Percentiles rank a stretch among this genome's conserved stretches.
These are phyloP conservation scores for Ophiosphaerella korrae DNA, from an alignment of 2,329 filamentous ascomycete species.

Conservation along the genomic window DNA sequence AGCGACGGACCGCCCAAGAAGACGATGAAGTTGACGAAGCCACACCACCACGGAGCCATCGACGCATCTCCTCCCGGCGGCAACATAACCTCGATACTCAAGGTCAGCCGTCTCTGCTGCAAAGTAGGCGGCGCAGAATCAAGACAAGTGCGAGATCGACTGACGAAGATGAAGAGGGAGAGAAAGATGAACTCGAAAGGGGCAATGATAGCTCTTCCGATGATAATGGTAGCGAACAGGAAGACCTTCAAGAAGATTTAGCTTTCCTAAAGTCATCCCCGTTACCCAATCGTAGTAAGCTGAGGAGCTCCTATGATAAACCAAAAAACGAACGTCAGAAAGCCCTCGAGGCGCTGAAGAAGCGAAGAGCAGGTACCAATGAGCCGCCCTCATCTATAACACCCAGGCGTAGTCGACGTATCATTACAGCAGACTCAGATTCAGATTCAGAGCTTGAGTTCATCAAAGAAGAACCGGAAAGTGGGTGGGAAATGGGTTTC, in stretches of 20 bases:
- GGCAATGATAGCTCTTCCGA: background rate
- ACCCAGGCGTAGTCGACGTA: conserved; percentile 25
- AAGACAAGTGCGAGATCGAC: conserved; percentile 2
- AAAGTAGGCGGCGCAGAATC: conserved; percentile 7
- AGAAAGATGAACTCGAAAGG: background rate
- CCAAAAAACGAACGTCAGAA: conserved; percentile 45
- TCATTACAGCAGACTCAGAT: conserved; percentile 32
- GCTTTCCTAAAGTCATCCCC: conserved; percentile 49
- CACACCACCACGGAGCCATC: conserved; percentile 5
- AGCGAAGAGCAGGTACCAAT: conserved; percentile 42
- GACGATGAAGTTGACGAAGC: conserved; percentile 7
- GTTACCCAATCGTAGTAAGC: conserved; percentile 29
- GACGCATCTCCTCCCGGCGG: conserved; percentile 3
- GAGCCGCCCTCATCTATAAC: conserved; percentile 32
- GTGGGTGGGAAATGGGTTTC: conserved; percentile 9
- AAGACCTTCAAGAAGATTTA: conserved; percentile 50
- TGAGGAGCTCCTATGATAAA: conserved; percentile 31
- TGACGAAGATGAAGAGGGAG: background rate
- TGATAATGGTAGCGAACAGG: conserved; percentile 7
- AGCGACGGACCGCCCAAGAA: background rate
- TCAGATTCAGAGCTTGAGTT: conserved; percentile 39
- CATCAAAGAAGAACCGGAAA: conserved; percentile 39
- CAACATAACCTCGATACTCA: conserved; percentile 2
- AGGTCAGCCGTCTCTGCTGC: conserved; percentile 7
- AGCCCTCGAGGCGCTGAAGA: conserved; percentile 53